These are phyloP conservation scores for Lepiota venenata DNA, from an alignment of 768 basidiomycete species.

Conservation along the genomic window DNA sequence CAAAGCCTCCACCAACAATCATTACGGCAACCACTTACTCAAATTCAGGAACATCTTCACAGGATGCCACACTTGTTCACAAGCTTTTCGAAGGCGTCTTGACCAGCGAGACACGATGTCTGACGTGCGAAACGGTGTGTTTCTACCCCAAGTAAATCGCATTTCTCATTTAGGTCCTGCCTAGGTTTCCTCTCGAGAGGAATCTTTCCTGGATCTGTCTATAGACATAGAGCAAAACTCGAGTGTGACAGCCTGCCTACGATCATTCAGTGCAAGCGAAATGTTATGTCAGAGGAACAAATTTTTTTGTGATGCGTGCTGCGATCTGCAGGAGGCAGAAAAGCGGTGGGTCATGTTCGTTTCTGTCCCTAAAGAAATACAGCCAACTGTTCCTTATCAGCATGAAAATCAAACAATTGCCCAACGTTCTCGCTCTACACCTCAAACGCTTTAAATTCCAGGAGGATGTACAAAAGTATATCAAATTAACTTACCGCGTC, in stretches of 20 bases:
- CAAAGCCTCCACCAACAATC: constrained; percentile 36
- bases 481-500: constrained; percentile 95
- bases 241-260: constrained; percentile 91
- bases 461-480: constrained; percentile 84
- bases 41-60: constrained; percentile 42
- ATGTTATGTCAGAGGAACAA: constrained; percentile 99
- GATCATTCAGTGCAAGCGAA: constrained; percentile 96
- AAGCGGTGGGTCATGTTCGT: constrained; percentile 63
- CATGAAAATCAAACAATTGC: constrained; percentile 98
- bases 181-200: constrained; percentile 89
- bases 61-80: constrained; percentile 78
- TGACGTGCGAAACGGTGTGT: constrained; percentile 95
- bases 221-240: constrained; percentile 99
- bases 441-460: constrained; percentile 99
- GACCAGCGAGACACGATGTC: constrained; percentile 96
- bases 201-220: constrained; percentile 96
- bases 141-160: not conserved
- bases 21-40: constrained; percentile 41
- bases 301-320: constrained; percentile 97
- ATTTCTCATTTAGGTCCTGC: constrained; percentile 1
- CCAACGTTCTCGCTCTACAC: constrained; percentile 93
- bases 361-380: constrained; percentile 8
- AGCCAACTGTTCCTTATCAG: constrained; percentile 37
- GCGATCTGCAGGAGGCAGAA: constrained; percentile 96
- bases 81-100: constrained; percentile 89